Conservation (phyloP, 192 early-diverging fungal species). For the Entomortierella parvispora region DNA sequence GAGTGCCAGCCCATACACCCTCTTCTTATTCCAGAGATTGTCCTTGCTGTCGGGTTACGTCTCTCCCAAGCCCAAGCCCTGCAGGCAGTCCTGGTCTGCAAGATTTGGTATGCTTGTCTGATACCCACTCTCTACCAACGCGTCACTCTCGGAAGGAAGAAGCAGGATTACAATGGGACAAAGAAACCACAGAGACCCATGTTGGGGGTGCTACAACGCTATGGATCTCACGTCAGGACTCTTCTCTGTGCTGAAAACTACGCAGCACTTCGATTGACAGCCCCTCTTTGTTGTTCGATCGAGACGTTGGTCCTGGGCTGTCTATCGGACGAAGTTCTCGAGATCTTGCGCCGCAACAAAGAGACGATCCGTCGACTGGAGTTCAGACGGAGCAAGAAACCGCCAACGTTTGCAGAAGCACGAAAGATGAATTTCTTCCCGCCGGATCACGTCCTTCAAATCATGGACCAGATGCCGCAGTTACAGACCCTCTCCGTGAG, state of each 20-base stretch:
- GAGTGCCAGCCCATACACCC: conserved; percentile 4
- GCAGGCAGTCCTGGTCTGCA: conserved; percentile 21
- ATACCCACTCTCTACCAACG: conserved; percentile 37
- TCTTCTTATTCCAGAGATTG: conserved; percentile 30
- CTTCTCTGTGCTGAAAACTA: conserved; percentile 24
- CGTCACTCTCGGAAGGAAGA: conserved; percentile 13
- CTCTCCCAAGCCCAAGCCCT: conserved; percentile 16
- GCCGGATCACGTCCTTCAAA: not conserved
- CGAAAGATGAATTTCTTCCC: not conserved
- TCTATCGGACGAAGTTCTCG: conserved; percentile 24
- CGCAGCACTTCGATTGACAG: conserved; percentile 16
- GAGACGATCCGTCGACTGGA: conserved; percentile 14
- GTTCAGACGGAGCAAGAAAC: conserved; percentile 1
- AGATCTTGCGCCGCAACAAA: conserved; percentile 22
- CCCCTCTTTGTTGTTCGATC: conserved; percentile 1
- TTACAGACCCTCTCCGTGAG: not conserved
- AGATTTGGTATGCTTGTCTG: conserved; percentile 21
- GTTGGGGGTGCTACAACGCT: conserved; percentile 11
- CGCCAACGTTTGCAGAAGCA: not conserved
- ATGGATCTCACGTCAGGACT: conserved; percentile 16
- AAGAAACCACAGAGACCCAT: conserved; percentile 27
- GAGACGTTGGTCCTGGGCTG: conserved; percentile 37
- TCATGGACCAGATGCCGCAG: not conserved
- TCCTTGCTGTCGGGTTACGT: conserved; percentile 18
- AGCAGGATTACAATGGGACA: not conserved